phyloP scores from a whole-genome alignment of 805 yeast genomes.

The Maudiozyma saulgeensis region DNA sequence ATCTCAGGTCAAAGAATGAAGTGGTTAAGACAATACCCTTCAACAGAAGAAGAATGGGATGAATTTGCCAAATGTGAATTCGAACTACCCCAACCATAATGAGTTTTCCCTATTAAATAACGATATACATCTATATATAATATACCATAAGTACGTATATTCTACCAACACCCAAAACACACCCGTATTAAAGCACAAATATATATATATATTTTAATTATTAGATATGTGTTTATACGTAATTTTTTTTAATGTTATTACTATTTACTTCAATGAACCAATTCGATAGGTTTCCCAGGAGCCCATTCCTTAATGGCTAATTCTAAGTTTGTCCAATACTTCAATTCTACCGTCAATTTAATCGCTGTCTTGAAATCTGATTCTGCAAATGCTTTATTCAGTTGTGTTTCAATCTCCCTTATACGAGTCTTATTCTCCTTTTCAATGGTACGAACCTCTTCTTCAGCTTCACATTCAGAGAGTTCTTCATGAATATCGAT shows the following conservation, averaged over 20 bases:
- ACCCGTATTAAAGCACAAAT: not conserved
- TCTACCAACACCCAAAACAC: too few species aligned
- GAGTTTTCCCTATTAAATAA: not conserved
- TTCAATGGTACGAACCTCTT: constrained; percentile 46
- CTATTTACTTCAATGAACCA: constrained; percentile 41
- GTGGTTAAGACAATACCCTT: constrained; percentile 82
- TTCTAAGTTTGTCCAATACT: constrained; percentile 76
- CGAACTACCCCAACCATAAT: constrained; percentile 34
- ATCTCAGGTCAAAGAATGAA: constrained; percentile 88
- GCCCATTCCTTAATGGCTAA: constrained; percentile 69
- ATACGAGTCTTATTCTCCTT: constrained; percentile 52
- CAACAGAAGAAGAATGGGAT: constrained; percentile 45
- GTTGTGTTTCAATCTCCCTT: constrained; percentile 32
- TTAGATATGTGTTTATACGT: not conserved
- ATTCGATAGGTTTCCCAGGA: constrained; percentile 52
- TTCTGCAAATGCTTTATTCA: constrained; percentile 39
- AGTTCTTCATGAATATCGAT: constrained; percentile 78
- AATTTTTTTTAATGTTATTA: not conserved
- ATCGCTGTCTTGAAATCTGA: constrained; percentile 53
- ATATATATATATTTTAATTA: not conserved
- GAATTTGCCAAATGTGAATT: constrained; percentile 62
- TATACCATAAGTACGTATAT: not conserved
- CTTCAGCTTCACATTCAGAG: constrained; percentile 51
- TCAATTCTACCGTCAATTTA: constrained; percentile 57
- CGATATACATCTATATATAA: not conserved